Conservation (phyloP, 2,329 filamentous ascomycete genomes). For the Dichotomopilus funicola region DNA sequence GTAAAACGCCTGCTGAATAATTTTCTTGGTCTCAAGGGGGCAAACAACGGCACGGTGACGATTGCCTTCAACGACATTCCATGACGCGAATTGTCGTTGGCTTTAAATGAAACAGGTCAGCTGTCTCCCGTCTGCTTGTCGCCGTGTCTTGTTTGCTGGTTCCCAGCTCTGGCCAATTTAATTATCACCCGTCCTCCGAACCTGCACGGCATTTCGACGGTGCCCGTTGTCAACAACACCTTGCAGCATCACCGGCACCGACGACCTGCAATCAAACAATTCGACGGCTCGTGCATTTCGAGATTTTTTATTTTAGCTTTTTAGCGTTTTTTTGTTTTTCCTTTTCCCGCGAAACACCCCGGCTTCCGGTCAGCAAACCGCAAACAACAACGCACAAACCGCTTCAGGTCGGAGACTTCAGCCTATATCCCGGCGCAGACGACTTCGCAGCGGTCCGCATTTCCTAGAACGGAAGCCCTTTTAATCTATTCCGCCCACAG, state of each 20-base stretch:
- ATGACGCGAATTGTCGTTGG: background rate
- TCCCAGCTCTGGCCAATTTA: no score
- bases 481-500: slow-evolving; percentile 12
- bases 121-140: background rate
- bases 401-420: slow-evolving; percentile 15
- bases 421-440: slow-evolving; percentile 19
- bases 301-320: no score
- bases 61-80: background rate
- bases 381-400: slow-evolving; percentile 1
- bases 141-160: background rate
- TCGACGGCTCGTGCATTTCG: no score
- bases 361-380: slow-evolving; percentile 1
- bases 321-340: no score
- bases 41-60: background rate
- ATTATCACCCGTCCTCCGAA: no score
- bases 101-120: slow-evolving; percentile 1
- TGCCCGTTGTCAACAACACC: no score
- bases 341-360: background rate
- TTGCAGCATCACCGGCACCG: no score
- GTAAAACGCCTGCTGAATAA: slow-evolving; percentile 19
- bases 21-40: background rate
- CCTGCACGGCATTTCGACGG: no score
- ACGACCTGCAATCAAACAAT: no score
- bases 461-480: slow-evolving; percentile 20
- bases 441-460: slow-evolving; percentile 14